Evolutionary conservation across 2,329 filamentous ascomycete genomes (phyloP).

Genomic region (Pestalotiopsis sp.): DNA sequence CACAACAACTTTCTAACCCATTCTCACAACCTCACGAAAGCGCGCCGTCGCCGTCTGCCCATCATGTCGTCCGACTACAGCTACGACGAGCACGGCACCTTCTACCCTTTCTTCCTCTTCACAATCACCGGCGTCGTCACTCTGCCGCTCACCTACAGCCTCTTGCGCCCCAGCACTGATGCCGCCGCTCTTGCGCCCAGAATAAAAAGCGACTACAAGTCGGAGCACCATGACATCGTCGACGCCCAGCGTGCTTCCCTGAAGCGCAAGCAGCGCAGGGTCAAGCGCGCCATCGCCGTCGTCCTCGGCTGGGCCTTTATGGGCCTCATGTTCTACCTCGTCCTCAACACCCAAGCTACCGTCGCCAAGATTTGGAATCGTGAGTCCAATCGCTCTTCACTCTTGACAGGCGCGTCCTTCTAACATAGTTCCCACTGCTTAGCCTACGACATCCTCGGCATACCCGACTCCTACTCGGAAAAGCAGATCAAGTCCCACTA

Average conservation of each 20-base stretch:
- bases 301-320: slow-evolving; percentile 81
- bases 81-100: slow-evolving; percentile 97
- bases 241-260: slow-evolving; percentile 81
- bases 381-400: slow-evolving; percentile 60
- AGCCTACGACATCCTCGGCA: slow-evolving; percentile 72
- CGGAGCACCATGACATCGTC: slow-evolving; percentile 82
- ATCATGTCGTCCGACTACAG: slow-evolving; percentile 94
- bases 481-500: slow-evolving; percentile 93
- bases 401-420: background rate
- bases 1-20: background rate
- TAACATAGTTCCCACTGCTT: background rate
- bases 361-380: slow-evolving; percentile 82
- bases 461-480: slow-evolving; percentile 83
- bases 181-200: slow-evolving; percentile 80
- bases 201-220: slow-evolving; percentile 80
- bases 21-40: background rate
- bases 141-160: slow-evolving; percentile 84
- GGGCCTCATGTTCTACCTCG: slow-evolving; percentile 90
- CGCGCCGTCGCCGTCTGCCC: slow-evolving; percentile 26
- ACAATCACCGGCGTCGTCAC: slow-evolving; percentile 88
- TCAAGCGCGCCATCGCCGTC: slow-evolving; percentile 82
- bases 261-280: slow-evolving; percentile 84
- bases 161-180: slow-evolving; percentile 77
- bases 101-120: slow-evolving; percentile 98
- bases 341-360: slow-evolving; percentile 74